phyloP scores from a whole-genome alignment of 805 yeast genomes.

The Myxozyma geophila region DNA sequence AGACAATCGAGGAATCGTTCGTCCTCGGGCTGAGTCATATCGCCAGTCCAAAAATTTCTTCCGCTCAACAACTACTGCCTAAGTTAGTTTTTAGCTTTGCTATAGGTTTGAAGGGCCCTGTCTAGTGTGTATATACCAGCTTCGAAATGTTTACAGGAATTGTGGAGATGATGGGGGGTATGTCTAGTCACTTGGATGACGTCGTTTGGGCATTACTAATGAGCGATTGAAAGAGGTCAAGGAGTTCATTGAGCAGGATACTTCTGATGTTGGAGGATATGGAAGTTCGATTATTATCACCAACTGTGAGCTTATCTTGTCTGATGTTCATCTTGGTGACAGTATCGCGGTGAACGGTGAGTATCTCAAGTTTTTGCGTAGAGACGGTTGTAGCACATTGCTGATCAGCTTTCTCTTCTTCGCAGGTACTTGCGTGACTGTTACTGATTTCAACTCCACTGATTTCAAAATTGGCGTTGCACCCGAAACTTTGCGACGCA shows the following conservation, averaged over 20 bases:
- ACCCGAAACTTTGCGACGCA: slow-evolving; percentile 85
- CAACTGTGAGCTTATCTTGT: slow-evolving; percentile 64
- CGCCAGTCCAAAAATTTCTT: not conserved
- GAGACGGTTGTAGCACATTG: not conserved
- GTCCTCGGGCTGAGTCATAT: not conserved
- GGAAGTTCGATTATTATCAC: slow-evolving; percentile 74
- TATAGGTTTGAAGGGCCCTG: not conserved
- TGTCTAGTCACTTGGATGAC: slow-evolving; percentile 21
- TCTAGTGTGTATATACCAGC: not conserved
- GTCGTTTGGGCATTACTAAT: slow-evolving; percentile 41
- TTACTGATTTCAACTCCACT: slow-evolving; percentile 68
- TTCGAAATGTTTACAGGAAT: slow-evolving; percentile 86
- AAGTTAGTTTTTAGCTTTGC: too few species aligned
- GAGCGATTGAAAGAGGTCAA: slow-evolving; percentile 46
- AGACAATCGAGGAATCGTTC: not conserved
- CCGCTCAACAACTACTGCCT: not conserved
- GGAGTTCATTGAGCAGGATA: slow-evolving; percentile 55
- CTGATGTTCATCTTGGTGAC: slow-evolving; percentile 90
- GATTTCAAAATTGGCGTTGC: slow-evolving; percentile 88
- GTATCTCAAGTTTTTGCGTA: not conserved
- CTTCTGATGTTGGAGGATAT: slow-evolving; percentile 62
- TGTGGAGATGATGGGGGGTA: slow-evolving; percentile 79
- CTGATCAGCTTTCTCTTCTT: not conserved
- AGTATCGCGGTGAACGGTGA: slow-evolving; percentile 85
- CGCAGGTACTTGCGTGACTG: slow-evolving; percentile 75